Conservation (phyloP, 106 monocot genomes). For the Dioscorea dumetorum region DNA sequence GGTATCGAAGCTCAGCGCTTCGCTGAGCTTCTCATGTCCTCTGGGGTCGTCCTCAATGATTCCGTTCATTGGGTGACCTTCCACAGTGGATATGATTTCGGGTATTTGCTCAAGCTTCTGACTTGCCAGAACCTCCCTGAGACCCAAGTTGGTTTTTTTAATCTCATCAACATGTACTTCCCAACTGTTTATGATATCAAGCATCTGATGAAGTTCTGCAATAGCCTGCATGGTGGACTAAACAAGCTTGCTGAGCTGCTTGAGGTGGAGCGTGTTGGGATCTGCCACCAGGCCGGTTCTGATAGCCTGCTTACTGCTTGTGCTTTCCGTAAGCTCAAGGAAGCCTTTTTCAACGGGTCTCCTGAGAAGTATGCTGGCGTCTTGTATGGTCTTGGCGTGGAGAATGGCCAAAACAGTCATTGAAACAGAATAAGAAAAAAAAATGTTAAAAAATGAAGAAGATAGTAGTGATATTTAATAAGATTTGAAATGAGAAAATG, state of each 20-base stretch:
- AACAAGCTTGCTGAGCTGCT: constrained; percentile 35
- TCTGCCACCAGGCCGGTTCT: constrained; percentile 31
- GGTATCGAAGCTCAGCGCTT: constrained; percentile 42
- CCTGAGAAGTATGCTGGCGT: constrained; percentile 42
- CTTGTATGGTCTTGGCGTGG: constrained; percentile 37
- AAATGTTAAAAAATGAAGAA: too few species aligned
- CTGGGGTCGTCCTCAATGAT: constrained; percentile 56
- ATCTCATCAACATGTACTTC: constrained; percentile 31
- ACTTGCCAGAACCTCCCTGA: constrained; percentile 45
- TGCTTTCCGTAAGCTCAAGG: constrained; percentile 33
- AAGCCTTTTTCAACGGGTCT: constrained; percentile 29
- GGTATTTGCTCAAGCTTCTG: constrained; percentile 54
- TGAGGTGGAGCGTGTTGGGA: constrained; percentile 27
- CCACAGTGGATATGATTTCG: constrained; percentile 60
- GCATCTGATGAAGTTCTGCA: constrained; percentile 51
- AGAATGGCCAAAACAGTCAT: constrained; percentile 22
- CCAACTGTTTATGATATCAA: constrained; percentile 39
- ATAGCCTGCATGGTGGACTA: constrained; percentile 33
- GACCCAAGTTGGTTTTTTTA: constrained; percentile 36
- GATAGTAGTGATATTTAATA: too few species aligned
- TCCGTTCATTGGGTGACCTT: constrained; percentile 57
- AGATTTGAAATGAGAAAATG: too few species aligned
- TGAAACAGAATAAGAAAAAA: constrained; percentile 10
- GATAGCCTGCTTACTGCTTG: constrained; percentile 33
- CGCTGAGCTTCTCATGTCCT: constrained; percentile 67